Evolutionary conservation across 148 eudicot genomes (phyloP).

Genomic region (Chenopodium suecicum): DNA sequence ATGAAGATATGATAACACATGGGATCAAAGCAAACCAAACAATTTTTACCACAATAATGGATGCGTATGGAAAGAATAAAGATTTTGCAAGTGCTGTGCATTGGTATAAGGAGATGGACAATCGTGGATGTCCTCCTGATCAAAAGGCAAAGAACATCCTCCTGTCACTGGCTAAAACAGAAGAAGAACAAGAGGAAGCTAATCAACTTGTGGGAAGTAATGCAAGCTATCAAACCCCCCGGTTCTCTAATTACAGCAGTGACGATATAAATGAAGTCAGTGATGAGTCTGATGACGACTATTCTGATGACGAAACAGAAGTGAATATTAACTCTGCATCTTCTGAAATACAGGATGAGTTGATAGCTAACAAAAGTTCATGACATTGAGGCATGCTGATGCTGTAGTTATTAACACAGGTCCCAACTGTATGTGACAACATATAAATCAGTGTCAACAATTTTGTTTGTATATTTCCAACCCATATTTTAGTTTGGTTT

Average conservation of each 20-base stretch:
- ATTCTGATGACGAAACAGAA: conserved; percentile 35
- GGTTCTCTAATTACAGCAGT: conserved; percentile 24
- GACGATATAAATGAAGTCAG: conserved; percentile 28
- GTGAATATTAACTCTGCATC: conserved; percentile 5
- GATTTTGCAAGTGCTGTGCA: conserved; percentile 75
- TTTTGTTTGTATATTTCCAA: not conserved
- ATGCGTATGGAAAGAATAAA: conserved; percentile 74
- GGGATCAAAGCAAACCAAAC: conserved; percentile 77
- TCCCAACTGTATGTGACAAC: not conserved
- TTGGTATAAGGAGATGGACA: conserved; percentile 93
- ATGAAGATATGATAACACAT: conserved; percentile 58
- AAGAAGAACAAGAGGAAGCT: conserved; percentile 72
- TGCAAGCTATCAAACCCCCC: conserved; percentile 18
- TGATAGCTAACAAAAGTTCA: not conserved
- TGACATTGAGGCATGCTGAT: not conserved
- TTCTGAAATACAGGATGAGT: conserved; percentile 4
- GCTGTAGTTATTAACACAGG: not conserved
- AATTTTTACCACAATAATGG: conserved; percentile 86
- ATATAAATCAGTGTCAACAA: not conserved
- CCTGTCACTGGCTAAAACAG: conserved; percentile 68
- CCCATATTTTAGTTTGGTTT: not conserved
- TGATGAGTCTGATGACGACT: conserved; percentile 14
- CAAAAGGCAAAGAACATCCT: conserved; percentile 91
- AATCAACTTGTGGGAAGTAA: conserved; percentile 43
- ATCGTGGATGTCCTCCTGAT: conserved; percentile 71